Base-by-base conservation (phyloP, 2,329 filamentous ascomycete species). In the Keithomyces neogunnii region DNA sequence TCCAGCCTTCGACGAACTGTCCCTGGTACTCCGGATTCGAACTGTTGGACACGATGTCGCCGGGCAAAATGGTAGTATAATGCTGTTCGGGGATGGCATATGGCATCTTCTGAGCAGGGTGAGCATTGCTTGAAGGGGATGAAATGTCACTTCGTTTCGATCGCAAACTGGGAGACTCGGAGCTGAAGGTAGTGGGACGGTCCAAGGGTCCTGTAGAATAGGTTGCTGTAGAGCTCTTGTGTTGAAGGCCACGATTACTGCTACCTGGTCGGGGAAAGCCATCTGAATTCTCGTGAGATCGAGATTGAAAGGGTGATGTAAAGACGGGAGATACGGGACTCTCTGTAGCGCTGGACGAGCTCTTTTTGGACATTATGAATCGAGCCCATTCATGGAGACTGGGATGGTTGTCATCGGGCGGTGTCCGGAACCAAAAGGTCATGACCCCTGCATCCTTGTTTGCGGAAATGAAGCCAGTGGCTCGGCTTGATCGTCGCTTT, bases 141-240 rank as follows among this genome's bases (percentile, higher is more conserved):
- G 82, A 85, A 3, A 85, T 62, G 56, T 85, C 82, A 55, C 82
- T 85, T 33, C 76, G 74, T 55, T 78, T 78, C 3, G 82, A 85
- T 19, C 79, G 76, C 47, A 85, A 62, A 57, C 81, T 85, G 0
- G 77, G 79, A 1, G 80, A 78, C 42, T 77, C 79, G 2, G 81
- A 82, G 53, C 73, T 73, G 48, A 80, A 74, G 0, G 76, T 76
- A 4, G 74, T 65, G 0, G 77, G 74, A 1, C 73, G 69, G 19
- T 81, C 77, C 36, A 70, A 67, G 30, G 67, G 65, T 19, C 72
- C 72, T 44, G 71, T 73, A n/a, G 71, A 71, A 36, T 74, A 69
- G 3, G 73, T 72, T 33, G 76, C 72, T 19, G 66, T 69, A 1
- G 77, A 77, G 48, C 67, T 67, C 57, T 78, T 80, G 58, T 75